Conservation (phyloP, 23 red algal species). For the Chondrus crispus region DNA sequence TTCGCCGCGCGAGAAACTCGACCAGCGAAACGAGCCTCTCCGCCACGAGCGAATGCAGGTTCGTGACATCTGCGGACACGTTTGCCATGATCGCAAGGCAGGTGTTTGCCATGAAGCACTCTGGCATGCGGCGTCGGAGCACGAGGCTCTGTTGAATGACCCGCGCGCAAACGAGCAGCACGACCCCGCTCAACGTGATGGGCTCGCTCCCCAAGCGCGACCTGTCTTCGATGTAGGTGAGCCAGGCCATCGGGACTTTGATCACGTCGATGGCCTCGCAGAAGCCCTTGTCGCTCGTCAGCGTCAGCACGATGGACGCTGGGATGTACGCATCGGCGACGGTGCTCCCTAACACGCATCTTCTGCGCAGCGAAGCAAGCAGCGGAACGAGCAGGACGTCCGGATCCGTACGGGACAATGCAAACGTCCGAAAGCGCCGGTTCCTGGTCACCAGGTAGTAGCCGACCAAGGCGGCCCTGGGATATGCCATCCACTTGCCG, state of each 20-base stretch:
- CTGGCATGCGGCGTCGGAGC: conserved; percentile 1
- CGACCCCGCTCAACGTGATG: conserved; percentile 33
- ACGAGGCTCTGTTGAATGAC: conserved; percentile 51
- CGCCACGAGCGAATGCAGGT: conserved; percentile 40
- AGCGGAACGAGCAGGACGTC: conserved; percentile 42
- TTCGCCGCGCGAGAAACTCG: conserved; percentile 28
- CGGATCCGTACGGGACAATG: conserved; percentile 37
- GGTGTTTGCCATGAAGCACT: conserved; percentile 18
- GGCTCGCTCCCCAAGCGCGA: conserved; percentile 25
- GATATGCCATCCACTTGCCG: conserved; percentile 44
- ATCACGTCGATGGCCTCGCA: conserved; percentile 51
- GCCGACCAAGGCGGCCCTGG: conserved; percentile 29
- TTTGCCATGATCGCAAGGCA: conserved; percentile 42
- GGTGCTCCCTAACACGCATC: conserved; percentile 38
- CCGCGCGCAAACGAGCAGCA: conserved; percentile 28
- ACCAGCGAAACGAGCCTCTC: conserved; percentile 43
- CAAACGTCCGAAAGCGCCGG: conserved; percentile 54
- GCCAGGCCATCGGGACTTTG: background rate
- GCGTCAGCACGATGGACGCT: conserved; percentile 27
- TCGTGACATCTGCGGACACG: conserved; percentile 47
- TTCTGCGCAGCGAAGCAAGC: conserved; percentile 39
- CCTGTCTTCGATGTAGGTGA: conserved; percentile 21
- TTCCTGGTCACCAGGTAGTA: conserved; percentile 47
- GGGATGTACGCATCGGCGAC: conserved; percentile 45
- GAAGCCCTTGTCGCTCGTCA: conserved; percentile 56